Evolutionary conservation across 768 basidiomycete genomes (phyloP).

Genomic region (Sporobolomyces pararoseus): DNA sequence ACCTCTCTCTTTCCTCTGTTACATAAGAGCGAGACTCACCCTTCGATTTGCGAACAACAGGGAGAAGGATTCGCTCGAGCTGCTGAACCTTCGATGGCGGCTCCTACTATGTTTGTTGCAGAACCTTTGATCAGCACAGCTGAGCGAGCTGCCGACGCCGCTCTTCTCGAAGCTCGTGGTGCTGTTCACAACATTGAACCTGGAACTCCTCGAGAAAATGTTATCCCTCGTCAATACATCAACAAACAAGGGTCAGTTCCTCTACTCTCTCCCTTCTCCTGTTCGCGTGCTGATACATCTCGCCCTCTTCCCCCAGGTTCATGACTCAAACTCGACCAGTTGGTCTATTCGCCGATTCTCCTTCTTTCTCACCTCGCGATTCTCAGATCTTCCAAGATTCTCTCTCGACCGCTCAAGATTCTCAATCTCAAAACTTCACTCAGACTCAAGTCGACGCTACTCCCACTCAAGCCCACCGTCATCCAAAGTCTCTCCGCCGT

Average conservation of each 20-base stretch:
- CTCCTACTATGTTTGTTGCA: slow-evolving; percentile 19
- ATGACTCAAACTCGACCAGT: slow-evolving; percentile 40
- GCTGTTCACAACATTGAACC: slow-evolving; percentile 29
- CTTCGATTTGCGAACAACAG: slow-evolving; percentile 6
- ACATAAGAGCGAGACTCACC: not conserved
- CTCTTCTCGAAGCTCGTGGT: slow-evolving; percentile 29
- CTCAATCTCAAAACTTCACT: slow-evolving; percentile 22
- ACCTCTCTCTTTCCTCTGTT: not conserved
- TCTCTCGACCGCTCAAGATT: slow-evolving; percentile 18
- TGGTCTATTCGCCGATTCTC: slow-evolving; percentile 32
- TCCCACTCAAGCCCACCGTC: slow-evolving; percentile 17
- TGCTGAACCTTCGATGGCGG: slow-evolving; percentile 3
- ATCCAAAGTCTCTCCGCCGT: slow-evolving; percentile 16
- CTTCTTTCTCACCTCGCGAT: slow-evolving; percentile 26
- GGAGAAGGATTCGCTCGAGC: slow-evolving; percentile 34
- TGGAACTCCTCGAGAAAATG: slow-evolving; percentile 29
- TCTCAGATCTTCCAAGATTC: slow-evolving; percentile 7
- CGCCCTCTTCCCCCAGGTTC: not conserved
- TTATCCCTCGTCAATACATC: slow-evolving; percentile 35
- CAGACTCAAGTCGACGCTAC: slow-evolving; percentile 33
- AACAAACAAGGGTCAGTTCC: slow-evolving; percentile 36
- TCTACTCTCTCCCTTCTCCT: not conserved
- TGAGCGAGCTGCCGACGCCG: slow-evolving; percentile 34
- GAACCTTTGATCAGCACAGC: slow-evolving; percentile 28
- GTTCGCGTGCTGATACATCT: not conserved